These are phyloP conservation scores for Coelastrella sp. DNA, from an alignment of 139 green algal genomes.

Conservation along the genomic window DNA sequence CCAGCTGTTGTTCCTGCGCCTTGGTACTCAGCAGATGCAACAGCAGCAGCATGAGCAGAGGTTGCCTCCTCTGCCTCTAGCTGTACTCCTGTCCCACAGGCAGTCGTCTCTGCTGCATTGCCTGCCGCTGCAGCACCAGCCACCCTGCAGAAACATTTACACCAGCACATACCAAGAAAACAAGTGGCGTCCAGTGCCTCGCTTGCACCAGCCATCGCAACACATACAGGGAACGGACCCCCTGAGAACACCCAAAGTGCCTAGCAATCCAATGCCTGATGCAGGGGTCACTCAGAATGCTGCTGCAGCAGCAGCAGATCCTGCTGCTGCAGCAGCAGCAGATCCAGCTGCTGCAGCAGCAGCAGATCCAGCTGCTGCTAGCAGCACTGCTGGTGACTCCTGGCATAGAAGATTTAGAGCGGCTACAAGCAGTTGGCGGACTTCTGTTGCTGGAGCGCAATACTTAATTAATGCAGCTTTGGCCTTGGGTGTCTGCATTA, in stretches of 20 bases:
- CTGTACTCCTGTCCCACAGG: background rate
- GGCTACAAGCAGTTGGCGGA: background rate
- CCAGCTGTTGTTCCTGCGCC: too few relatives aligned
- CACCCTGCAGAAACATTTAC: background rate
- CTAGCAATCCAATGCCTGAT: background rate
- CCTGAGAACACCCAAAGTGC: background rate
- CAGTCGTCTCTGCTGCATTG: background rate
- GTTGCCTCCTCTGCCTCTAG: too few relatives aligned
- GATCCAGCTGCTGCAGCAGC: background rate
- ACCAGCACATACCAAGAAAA: background rate
- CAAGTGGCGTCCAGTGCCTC: background rate
- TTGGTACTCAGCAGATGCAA: background rate
- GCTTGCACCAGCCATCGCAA: constrained; percentile 8
- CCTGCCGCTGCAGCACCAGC: background rate
- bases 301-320: background rate
- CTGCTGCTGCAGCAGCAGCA: background rate
- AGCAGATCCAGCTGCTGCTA: background rate
- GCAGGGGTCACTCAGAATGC: background rate
- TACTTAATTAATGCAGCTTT: background rate
- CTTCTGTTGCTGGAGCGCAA: background rate
- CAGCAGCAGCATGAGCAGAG: constrained; percentile 4
- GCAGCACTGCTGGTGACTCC: background rate
- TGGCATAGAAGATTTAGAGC: background rate
- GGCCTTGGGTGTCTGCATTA: background rate
- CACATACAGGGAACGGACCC: constrained; percentile 7